A percentile compares a stretch with the other conserved stretches of the same genome.
These are phyloP conservation scores for Berkeleyomyces rouxiae DNA, from an alignment of 2,329 filamentous ascomycete genomes.

Conservation along the genomic window DNA sequence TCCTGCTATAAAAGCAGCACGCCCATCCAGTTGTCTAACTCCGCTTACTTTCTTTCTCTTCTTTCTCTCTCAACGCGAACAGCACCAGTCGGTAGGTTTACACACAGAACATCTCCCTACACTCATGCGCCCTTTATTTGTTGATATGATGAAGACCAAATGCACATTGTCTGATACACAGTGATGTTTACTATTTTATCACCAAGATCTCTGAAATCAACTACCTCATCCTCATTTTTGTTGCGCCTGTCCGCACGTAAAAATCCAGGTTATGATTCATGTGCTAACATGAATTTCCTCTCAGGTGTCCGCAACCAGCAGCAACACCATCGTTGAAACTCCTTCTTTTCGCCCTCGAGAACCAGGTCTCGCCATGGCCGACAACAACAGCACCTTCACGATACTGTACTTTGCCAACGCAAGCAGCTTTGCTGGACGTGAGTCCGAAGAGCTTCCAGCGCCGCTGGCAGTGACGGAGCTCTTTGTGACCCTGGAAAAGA, in stretches of 20 bases:
- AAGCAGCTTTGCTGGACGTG: constrained; percentile 51
- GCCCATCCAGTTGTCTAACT: neutral
- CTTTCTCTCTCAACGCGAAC: constrained; percentile 8
- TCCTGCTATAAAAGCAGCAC: constrained; percentile 6
- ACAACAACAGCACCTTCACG: constrained; percentile 33
- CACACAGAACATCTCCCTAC: neutral
- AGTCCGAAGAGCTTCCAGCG: constrained; percentile 47
- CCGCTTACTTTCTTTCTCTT: constrained; percentile 1
- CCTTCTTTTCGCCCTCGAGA: neutral
- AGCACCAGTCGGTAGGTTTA: constrained; percentile 21
- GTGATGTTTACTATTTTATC: constrained; percentile 43
- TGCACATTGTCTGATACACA: constrained; percentile 39
- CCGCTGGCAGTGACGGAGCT: constrained; percentile 47
- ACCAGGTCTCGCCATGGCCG: neutral
- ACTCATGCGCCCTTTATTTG: constrained; percentile 9
- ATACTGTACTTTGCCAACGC: constrained; percentile 72
- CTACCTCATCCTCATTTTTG: neutral
- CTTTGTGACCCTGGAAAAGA: constrained; percentile 50
- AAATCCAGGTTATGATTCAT: neutral
- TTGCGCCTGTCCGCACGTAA: neutral
- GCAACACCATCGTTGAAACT: neutral
- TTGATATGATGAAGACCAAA: constrained; percentile 36
- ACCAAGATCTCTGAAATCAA: constrained; percentile 56
- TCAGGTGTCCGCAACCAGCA: neutral
- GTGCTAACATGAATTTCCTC: neutral